Base-by-base conservation (phyloP, 2,329 filamentous ascomycete genomes). In the Ophiosphaerella herpotricha region DNA sequence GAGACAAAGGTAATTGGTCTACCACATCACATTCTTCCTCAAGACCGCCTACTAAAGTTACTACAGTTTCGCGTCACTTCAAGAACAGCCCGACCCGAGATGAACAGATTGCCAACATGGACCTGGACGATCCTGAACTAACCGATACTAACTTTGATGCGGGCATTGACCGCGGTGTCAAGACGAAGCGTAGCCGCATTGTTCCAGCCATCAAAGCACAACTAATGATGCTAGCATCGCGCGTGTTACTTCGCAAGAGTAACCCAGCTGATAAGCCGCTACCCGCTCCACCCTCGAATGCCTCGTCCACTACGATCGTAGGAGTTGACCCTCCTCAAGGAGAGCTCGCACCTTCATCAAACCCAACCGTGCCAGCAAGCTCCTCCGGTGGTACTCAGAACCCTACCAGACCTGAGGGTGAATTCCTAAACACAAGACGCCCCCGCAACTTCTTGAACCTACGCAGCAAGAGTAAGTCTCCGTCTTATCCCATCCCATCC, bases 31-130 rank as follows among this genome's bases (percentile, higher is more conserved):
- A 29, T 29, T 29, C 33, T 35, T 35, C 13, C 33, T 35, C 33
- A 18, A 4, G 33, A 4, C 33, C 11, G 13, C 16, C 33, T 35
- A 7, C 33, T 35, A 14, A 35, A 14, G 33, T 12, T 35, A n/a
- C 13, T 1, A 2, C 26, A 65, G 63, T 59, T 14, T 67, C 60
- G 31, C 57, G 49, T n/a, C 58, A 61, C 46, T 65, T 65, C 47
- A 54, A 49, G 33, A 49, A 57, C n/a, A 39, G 41, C 18, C 54
- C 53, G 5, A 55, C 38, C 39, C 48, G 50, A n/a, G 57, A 67
- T 21, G 59, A 61, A 41, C 55, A 52, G 32, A 44, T 42, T 5
- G 60, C 60, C 2, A 53, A 46, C 26, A 24, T 44, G 6, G 44
- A 40, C 8, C 13, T 16, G 8, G 18, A 13, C 13, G 34, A 34